A percentile compares a stretch with the other conserved stretches of the same genome.
These are phyloP conservation scores for Globisporangium irregulare DNA, from an alignment of 352 stramenopile species.

Conservation along the genomic window DNA sequence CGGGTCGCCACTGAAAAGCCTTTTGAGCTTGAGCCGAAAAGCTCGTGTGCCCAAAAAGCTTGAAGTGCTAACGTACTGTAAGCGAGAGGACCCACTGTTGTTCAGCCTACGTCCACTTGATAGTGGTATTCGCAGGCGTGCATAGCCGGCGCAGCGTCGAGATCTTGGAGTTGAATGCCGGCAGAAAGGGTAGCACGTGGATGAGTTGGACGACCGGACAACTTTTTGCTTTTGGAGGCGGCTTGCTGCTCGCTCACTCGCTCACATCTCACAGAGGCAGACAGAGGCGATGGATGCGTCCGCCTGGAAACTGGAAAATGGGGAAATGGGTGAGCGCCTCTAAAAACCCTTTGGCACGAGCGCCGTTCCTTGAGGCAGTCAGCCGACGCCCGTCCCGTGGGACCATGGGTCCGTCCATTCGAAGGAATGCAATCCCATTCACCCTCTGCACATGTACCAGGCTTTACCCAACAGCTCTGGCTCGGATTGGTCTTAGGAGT, in stretches of 20 bases:
- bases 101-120: conserved; percentile 1
- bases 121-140: neutral
- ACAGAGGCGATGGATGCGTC: neutral
- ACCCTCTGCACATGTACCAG: neutral
- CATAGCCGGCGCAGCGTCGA: neutral
- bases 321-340: neutral
- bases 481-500: too few species aligned
- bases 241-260: neutral
- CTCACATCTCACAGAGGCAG: neutral
- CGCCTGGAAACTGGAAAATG: neutral
- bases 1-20: neutral
- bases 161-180: conserved; percentile 14
- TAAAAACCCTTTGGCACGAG: neutral
- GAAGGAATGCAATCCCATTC: neutral
- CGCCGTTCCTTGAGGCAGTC: neutral
- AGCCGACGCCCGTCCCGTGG: neutral
- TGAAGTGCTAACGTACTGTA: neutral
- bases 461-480: too few species aligned
- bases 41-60: neutral
- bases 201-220: conserved; percentile 6
- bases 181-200: neutral
- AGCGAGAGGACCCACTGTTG: neutral
- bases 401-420: neutral
- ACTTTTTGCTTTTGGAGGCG: neutral
- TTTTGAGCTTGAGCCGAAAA: neutral